Evolutionary conservation across 495 filamentous ascomycete genomes (phyloP).

Genomic region (Astrothelium subdiscretum): DNA sequence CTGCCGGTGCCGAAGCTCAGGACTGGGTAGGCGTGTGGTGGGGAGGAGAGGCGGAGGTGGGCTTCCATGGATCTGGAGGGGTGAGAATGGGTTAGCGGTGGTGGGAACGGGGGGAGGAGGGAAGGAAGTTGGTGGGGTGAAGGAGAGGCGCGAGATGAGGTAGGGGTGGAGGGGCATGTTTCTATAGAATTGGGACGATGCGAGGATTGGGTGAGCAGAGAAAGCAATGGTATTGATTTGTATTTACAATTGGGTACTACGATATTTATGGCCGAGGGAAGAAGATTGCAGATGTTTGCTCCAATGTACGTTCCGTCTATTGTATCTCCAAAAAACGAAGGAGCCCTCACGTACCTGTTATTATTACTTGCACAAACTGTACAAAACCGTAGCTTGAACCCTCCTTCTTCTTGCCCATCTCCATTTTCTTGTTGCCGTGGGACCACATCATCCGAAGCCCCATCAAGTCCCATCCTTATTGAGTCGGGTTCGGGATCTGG

Average conservation of each 20-base stretch:
- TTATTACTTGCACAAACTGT: slow-evolving; percentile 97
- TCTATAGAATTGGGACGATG: background rate
- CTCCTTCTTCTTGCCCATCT: slow-evolving; percentile 16
- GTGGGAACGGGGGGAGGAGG: background rate
- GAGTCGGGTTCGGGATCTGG: slow-evolving; percentile 24
- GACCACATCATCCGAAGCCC: slow-evolving; percentile 42
- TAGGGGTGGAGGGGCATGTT: background rate
- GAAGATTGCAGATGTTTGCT: too few species aligned
- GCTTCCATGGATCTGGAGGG: slow-evolving; percentile 80
- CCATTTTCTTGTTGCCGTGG: slow-evolving; percentile 21
- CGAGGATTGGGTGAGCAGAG: background rate
- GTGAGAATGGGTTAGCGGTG: slow-evolving; percentile 6
- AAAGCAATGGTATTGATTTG: background rate
- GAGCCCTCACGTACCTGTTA: slow-evolving; percentile 52
- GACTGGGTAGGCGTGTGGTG: slow-evolving; percentile 62
- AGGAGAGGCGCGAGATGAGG: background rate
- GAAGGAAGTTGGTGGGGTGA: background rate
- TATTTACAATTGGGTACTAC: background rate
- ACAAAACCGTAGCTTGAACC: slow-evolving; percentile 86
- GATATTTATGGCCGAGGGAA: too few species aligned
- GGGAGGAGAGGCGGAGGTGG: slow-evolving; percentile 74
- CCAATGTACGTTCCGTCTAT: background rate
- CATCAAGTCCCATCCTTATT: slow-evolving; percentile 21
- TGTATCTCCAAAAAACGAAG: background rate
- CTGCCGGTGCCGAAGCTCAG: slow-evolving; percentile 97